Conservation (phyloP, 2,329 filamentous ascomycete species). For the Aspergillus spinulosporus region DNA sequence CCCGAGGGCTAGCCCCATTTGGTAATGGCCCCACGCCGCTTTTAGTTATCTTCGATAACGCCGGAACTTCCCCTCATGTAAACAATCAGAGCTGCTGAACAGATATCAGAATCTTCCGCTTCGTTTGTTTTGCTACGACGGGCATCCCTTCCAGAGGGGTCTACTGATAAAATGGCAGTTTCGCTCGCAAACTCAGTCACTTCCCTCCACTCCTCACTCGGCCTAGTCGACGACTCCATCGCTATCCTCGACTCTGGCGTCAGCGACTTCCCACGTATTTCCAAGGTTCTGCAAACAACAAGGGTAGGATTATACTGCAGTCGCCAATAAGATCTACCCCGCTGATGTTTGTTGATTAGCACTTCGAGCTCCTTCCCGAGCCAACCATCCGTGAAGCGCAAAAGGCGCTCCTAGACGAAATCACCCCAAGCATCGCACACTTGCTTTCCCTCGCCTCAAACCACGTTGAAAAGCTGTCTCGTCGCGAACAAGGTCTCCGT, state of each 20-base stretch:
- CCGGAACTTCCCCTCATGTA: slow-evolving; percentile 21
- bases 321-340: not conserved
- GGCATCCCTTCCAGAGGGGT: not conserved
- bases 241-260: slow-evolving; percentile 63
- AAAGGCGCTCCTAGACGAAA: slow-evolving; percentile 79
- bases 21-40: slow-evolving; percentile 27
- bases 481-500: slow-evolving; percentile 79
- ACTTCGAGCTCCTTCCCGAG: slow-evolving; percentile 91
- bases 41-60: slow-evolving; percentile 26
- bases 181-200: slow-evolving; percentile 60
- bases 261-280: slow-evolving; percentile 63
- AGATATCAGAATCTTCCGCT: not conserved
- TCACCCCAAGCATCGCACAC: slow-evolving; percentile 78
- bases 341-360: slow-evolving; percentile 51
- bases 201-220: slow-evolving; percentile 61
- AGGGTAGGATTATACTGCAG: slow-evolving; percentile 47
- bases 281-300: slow-evolving; percentile 64
- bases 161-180: slow-evolving; percentile 27
- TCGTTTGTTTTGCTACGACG: not conserved
- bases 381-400: slow-evolving; percentile 79
- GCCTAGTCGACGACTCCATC: slow-evolving; percentile 63
- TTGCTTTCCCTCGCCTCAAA: slow-evolving; percentile 80
- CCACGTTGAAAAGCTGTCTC: slow-evolving; percentile 77
- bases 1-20: slow-evolving; percentile 30
- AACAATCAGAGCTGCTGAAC: slow-evolving; percentile 13